Percentiles rank a stretch among this genome's conserved stretches.
phyloP scores from a whole-genome alignment of 2,329 filamentous ascomycete genomes.

The Thelonectria discophora region DNA sequence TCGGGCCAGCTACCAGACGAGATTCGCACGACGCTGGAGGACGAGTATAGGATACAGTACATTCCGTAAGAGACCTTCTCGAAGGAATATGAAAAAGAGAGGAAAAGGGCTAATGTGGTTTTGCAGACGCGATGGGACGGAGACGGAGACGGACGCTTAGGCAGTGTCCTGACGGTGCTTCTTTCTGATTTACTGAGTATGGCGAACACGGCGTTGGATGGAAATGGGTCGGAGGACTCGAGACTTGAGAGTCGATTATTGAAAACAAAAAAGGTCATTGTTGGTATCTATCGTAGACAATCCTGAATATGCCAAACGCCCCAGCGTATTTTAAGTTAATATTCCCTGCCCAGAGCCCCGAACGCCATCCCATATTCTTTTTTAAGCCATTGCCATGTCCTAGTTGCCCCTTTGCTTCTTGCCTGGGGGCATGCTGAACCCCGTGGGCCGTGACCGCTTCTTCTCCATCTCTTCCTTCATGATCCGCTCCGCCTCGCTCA shows the following conservation, averaged over 20 bases:
- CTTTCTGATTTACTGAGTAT: conserved; percentile 32
- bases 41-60: conserved; percentile 71
- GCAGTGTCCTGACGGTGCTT: conserved; percentile 25
- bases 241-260: conserved; percentile 15
- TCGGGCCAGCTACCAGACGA: conserved; percentile 80
- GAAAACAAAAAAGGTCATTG: conserved; percentile 33
- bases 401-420: conserved; percentile 61
- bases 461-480: conserved; percentile 86
- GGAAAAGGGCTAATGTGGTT: neutral
- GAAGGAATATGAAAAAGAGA: neutral
- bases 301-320: conserved; percentile 33
- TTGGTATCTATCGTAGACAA: conserved; percentile 44
- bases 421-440: conserved; percentile 55
- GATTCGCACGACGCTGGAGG: conserved; percentile 66
- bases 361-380: conserved; percentile 24
- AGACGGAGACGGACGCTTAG: conserved; percentile 58
- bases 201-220: conserved; percentile 48
- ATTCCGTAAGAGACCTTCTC: conserved; percentile 60
- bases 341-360: neutral
- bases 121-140: conserved; percentile 64
- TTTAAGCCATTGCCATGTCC: neutral
- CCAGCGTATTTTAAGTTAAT: conserved; percentile 16
- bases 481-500: conserved; percentile 87
- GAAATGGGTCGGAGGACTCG: conserved; percentile 22
- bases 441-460: conserved; percentile 66